phyloP scores from a whole-genome alignment of 2,329 filamentous ascomycete genomes.

The Botrytis squamosa region DNA sequence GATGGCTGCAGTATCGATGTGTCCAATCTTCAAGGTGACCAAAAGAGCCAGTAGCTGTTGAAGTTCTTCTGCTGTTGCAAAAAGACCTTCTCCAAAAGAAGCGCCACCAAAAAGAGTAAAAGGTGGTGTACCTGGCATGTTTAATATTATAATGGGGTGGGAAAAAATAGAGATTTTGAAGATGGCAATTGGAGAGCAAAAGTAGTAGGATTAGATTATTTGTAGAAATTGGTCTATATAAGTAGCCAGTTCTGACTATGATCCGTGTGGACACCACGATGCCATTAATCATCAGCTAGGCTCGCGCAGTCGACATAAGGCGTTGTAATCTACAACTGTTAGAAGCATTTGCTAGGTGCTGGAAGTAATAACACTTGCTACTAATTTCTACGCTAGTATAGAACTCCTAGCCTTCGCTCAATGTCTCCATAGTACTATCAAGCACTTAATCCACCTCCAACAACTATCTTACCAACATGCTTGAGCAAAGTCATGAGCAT shows the following conservation, averaged over 20 bases:
- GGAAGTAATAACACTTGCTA: background rate
- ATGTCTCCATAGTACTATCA: background rate
- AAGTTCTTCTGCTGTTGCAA: background rate
- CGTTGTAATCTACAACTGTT: background rate
- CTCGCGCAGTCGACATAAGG: background rate
- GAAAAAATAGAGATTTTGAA: background rate
- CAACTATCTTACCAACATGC: background rate
- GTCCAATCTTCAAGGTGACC: background rate
- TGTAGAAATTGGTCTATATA: background rate
- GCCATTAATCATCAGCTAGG: background rate
- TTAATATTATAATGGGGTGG: background rate
- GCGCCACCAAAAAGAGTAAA: background rate
- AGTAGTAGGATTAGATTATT: background rate
- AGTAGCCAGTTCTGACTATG: background rate
- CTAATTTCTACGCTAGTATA: background rate
- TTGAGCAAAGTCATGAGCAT: background rate
- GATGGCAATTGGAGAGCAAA: background rate
- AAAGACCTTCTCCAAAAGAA: background rate
- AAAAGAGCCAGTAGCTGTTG: constrained; percentile 7
- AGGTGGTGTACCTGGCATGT: background rate
- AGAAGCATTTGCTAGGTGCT: background rate
- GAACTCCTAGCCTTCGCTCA: background rate
- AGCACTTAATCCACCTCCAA: background rate
- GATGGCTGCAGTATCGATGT: background rate
- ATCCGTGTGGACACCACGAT: background rate